Percentiles rank a stretch among this genome's conserved stretches.
Evolutionary conservation across 495 filamentous ascomycete species (phyloP).

Genomic region (Trichoderma parareesei): DNA sequence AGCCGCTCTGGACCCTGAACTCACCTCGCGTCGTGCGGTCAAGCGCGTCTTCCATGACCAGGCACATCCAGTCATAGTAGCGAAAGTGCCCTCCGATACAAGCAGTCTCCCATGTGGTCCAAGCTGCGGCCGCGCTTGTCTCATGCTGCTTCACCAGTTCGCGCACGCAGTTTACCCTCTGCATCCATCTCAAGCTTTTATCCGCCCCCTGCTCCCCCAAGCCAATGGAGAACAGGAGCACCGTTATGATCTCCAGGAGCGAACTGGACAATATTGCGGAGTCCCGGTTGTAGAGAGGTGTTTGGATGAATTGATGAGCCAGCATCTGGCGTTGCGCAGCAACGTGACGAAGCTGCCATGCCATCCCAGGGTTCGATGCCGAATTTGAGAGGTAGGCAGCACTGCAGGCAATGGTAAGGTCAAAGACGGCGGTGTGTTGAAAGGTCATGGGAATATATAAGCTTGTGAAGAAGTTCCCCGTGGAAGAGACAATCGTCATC

Average conservation of each 20-base stretch:
- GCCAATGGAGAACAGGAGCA: no score
- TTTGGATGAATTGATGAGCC: neutral
- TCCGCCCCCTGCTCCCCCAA: neutral
- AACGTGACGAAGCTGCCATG: neutral
- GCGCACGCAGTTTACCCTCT: neutral
- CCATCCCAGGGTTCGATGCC: neutral
- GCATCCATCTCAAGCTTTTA: neutral
- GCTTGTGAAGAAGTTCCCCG: neutral
- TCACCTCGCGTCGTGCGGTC: neutral
- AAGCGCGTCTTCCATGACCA: neutral
- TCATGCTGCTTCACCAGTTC: neutral
- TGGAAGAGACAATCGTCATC: neutral
- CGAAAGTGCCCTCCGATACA: neutral
- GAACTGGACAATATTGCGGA: neutral
- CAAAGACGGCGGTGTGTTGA: neutral
- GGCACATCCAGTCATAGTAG: neutral
- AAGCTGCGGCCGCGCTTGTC: neutral
- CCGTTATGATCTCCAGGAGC: no score
- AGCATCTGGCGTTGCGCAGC: neutral
- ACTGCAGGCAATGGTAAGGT: neutral
- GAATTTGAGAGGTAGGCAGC: neutral
- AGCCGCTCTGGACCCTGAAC: neutral
- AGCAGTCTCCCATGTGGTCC: neutral
- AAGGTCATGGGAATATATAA: neutral
- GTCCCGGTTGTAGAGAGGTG: neutral